phyloP scores from a whole-genome alignment of 495 filamentous ascomycete species.

The Usnea hakonensis region DNA sequence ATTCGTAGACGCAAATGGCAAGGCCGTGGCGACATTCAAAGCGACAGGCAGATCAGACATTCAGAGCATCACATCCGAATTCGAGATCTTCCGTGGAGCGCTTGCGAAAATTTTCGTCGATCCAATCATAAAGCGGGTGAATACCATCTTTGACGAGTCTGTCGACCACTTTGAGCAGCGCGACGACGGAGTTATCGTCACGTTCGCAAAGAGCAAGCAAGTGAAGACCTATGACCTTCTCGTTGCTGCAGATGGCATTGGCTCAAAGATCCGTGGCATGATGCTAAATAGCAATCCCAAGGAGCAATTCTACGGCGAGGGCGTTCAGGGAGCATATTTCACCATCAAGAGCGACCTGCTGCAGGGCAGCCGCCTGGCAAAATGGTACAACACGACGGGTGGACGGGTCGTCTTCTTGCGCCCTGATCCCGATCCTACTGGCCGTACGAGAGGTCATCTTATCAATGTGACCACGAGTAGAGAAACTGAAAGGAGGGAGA shows the following conservation, averaged over 20 bases:
- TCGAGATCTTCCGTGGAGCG: constrained; percentile 45
- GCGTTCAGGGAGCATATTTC: constrained; percentile 25
- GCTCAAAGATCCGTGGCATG: constrained; percentile 33
- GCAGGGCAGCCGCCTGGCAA: constrained; percentile 10
- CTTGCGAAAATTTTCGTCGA: constrained; percentile 37
- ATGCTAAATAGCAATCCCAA: constrained; percentile 27
- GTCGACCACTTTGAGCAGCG: constrained; percentile 13
- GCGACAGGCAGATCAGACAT: constrained; percentile 19
- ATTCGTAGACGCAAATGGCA: constrained; percentile 24
- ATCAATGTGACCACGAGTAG: constrained; percentile 7
- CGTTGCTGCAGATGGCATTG: constrained; percentile 33
- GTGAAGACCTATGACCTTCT: constrained; percentile 31
- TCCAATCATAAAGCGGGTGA: constrained; percentile 26
- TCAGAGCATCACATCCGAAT: constrained; percentile 39
- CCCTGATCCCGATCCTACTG: constrained; percentile 11
- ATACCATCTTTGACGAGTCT: constrained; percentile 31
- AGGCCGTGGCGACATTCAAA: constrained; percentile 13
- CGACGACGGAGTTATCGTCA: constrained; percentile 3
- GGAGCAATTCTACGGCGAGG: constrained; percentile 27
- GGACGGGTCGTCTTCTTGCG: constrained; percentile 26
- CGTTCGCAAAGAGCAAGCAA: constrained; percentile 3
- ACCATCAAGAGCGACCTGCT: constrained; percentile 25
- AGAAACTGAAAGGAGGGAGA: constrained; percentile 10
- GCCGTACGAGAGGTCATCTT: constrained; percentile 8
- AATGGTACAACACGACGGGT: constrained; percentile 22